Conservation (phyloP, 225 moss, liverwort and hornwort species). For the Antitrichia curtipendula region DNA sequence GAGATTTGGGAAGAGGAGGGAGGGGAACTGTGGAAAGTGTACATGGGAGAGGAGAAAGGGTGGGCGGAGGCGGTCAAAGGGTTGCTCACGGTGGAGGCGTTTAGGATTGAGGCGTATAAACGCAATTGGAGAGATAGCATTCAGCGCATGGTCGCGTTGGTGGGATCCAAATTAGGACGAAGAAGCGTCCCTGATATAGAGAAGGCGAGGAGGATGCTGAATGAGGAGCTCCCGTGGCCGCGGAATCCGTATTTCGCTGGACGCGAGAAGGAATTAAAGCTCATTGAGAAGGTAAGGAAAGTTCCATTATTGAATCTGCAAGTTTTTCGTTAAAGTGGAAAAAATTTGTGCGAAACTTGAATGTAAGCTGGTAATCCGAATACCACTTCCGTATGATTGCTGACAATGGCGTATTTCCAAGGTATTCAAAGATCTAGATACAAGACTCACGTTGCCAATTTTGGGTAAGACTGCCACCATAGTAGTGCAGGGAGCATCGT, state of each 20-base stretch:
- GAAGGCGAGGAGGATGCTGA: not conserved
- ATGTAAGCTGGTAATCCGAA: too few species aligned
- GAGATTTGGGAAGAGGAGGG: constrained; percentile 47
- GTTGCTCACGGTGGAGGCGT: constrained; percentile 28
- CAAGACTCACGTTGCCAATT: too few species aligned
- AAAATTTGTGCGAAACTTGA: not conserved
- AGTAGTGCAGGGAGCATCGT: too few species aligned
- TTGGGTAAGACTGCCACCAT: not conserved
- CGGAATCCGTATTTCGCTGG: constrained; percentile 29
- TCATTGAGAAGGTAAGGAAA: constrained; percentile 9
- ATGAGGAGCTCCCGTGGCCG: constrained; percentile 32
- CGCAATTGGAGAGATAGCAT: constrained; percentile 54
- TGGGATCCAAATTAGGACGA: constrained; percentile 11
- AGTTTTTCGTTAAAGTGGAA: not conserved
- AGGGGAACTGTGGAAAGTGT: constrained; percentile 51
- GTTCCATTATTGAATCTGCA: not conserved
- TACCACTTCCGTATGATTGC: not conserved
- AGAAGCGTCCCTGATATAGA: not conserved
- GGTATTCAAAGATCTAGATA: not conserved
- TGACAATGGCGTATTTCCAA: not conserved
- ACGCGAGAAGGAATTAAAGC: constrained; percentile 30
- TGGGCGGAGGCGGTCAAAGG: constrained; percentile 37
- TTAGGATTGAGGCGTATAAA: constrained; percentile 32
- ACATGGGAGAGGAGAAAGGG: constrained; percentile 36
- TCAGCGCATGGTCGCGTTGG: constrained; percentile 24